Conservation (phyloP, 129 eudicot species). For the Flaveria ramosissima region DNA sequence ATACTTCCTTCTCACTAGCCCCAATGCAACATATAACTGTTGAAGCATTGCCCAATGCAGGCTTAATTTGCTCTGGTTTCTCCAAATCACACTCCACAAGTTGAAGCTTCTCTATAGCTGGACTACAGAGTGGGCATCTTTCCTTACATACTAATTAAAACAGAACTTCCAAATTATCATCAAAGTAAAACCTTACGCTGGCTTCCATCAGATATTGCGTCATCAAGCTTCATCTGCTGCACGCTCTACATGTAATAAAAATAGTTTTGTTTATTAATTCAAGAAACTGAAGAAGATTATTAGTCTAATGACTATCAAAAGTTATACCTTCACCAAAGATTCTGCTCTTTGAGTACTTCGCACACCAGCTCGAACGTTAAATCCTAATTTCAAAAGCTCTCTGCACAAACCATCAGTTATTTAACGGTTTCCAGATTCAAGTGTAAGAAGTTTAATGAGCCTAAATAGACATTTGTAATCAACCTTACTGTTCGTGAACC, state of each 20-base stretch:
- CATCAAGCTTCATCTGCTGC: slow-evolving; percentile 66
- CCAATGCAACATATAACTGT: slow-evolving; percentile 92
- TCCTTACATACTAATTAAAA: slow-evolving; percentile 1
- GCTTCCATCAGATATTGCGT: slow-evolving; percentile 46
- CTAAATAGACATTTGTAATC: slow-evolving; percentile 24
- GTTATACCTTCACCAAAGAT: slow-evolving; percentile 68
- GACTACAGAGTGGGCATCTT: slow-evolving; percentile 71
- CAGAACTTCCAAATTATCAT: slow-evolving; percentile 12
- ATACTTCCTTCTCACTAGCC: slow-evolving; percentile 92
- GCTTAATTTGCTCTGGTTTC: slow-evolving; percentile 58
- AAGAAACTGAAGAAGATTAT: slow-evolving; percentile 8
- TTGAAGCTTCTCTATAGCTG: slow-evolving; percentile 96
- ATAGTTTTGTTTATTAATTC: neutral
- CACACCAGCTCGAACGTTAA: slow-evolving; percentile 90
- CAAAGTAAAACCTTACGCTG: slow-evolving; percentile 60
- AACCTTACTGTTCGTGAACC: slow-evolving; percentile 98
- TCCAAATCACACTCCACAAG: slow-evolving; percentile 95
- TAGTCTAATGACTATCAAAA: slow-evolving; percentile 9
- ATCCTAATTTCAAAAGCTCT: slow-evolving; percentile 94
- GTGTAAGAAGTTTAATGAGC: slow-evolving; percentile 15
- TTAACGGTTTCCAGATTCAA: slow-evolving; percentile 20
- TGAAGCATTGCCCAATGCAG: slow-evolving; percentile 77
- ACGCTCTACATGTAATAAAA: slow-evolving; percentile 59
- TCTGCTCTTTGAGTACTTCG: slow-evolving; percentile 84
- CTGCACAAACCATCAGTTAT: slow-evolving; percentile 45